Conservation (phyloP, 495 filamentous ascomycete genomes). For the Aspergillus conjunctus region DNA sequence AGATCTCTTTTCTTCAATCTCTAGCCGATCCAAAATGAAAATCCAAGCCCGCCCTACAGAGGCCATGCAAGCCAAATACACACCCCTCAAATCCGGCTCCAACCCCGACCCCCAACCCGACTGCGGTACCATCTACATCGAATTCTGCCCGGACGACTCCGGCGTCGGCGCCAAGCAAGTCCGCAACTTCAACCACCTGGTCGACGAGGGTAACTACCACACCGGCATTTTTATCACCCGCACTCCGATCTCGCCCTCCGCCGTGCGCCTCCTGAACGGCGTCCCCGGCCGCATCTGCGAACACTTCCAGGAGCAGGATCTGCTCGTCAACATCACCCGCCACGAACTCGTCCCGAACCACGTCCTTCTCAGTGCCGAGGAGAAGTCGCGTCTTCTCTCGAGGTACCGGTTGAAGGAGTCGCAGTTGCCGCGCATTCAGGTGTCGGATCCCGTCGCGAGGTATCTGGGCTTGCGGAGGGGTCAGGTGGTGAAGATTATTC, state of each 20-base stretch:
- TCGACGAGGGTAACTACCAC: slow-evolving; percentile 74
- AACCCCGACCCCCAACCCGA: slow-evolving; percentile 68
- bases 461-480: slow-evolving; percentile 90
- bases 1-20: background rate
- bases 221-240: slow-evolving; percentile 87
- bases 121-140: slow-evolving; percentile 88
- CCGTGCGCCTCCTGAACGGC: slow-evolving; percentile 68
- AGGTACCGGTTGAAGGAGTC: slow-evolving; percentile 96
- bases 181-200: slow-evolving; percentile 80
- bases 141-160: slow-evolving; percentile 75
- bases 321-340: slow-evolving; percentile 97
- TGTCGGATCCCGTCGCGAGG: slow-evolving; percentile 86
- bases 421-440: slow-evolving; percentile 89
- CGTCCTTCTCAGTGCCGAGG: slow-evolving; percentile 82
- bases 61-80: slow-evolving; percentile 82
- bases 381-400: slow-evolving; percentile 80
- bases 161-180: slow-evolving; percentile 87
- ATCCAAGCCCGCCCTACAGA: slow-evolving; percentile 82
- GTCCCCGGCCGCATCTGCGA: slow-evolving; percentile 81
- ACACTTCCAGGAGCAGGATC: slow-evolving; percentile 91
- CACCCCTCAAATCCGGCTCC: slow-evolving; percentile 60
- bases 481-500: slow-evolving; percentile 97
- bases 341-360: slow-evolving; percentile 97
- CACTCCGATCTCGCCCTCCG: slow-evolving; percentile 78
- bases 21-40: slow-evolving; percentile 77